A percentile compares a stretch with the other conserved stretches of the same genome.
Conservation (phyloP, 2,329 filamentous ascomycete genomes). For the Leptodontidium sp. region DNA sequence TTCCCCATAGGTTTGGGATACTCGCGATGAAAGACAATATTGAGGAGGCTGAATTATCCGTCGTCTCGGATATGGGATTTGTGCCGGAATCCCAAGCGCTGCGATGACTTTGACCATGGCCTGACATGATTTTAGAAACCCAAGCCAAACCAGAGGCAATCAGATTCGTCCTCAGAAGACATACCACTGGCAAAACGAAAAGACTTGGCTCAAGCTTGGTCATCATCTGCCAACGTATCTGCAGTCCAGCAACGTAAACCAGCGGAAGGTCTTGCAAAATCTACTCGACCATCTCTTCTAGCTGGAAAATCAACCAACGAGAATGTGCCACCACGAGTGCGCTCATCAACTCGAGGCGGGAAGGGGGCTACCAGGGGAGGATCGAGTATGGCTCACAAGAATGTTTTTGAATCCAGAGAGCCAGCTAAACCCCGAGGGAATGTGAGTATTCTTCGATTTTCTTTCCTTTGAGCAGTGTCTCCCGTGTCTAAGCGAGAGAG, state of each 20-base stretch:
- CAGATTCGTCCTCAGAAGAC: conserved; percentile 10
- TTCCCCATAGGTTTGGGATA: neutral
- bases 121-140: neutral
- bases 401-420: conserved; percentile 38
- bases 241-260: neutral
- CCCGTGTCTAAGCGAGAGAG: too few species aligned
- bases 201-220: neutral
- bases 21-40: neutral
- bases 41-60: too few species aligned
- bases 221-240: neutral
- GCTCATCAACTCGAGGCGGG: conserved; percentile 20
- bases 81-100: too few species aligned
- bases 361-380: conserved; percentile 38
- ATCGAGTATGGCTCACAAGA: conserved; percentile 28
- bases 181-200: neutral
- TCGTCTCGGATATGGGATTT: too few species aligned
- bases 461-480: too few species aligned
- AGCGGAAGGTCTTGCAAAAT: neutral
- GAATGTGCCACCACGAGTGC: neutral
- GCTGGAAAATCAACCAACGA: neutral
- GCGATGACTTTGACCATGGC: neutral
- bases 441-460: neutral
- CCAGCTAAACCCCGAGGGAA: conserved; percentile 26
- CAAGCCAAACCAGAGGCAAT: neutral
- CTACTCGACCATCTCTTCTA: neutral